A percentile compares a stretch with the other conserved stretches of the same genome.
Evolutionary conservation across 495 filamentous ascomycete genomes (phyloP).

Genomic region (Pseudomonodictys pantanalensis): DNA sequence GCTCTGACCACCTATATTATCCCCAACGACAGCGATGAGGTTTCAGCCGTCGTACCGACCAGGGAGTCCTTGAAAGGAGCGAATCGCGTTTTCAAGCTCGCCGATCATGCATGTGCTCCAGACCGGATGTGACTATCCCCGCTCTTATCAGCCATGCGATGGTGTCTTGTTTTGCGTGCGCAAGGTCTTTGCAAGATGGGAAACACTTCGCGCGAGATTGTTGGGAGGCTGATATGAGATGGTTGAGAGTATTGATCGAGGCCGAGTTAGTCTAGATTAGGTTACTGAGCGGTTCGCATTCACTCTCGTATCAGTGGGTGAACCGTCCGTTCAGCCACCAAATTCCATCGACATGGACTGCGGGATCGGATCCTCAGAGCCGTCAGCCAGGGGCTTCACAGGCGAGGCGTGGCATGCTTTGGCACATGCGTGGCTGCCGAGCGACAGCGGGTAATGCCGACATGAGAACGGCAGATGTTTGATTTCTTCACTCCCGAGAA

Average conservation of each 20-base stretch:
- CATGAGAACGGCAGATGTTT: too few species aligned
- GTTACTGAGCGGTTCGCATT: background rate
- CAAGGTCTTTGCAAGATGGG: background rate
- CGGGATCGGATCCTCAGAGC: too few species aligned
- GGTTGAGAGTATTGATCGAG: background rate
- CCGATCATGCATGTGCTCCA: constrained; percentile 9
- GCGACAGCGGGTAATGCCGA: too few species aligned
- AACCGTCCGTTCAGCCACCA: constrained; percentile 8
- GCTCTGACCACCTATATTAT: background rate
- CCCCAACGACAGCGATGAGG: background rate
- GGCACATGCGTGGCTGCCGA: too few species aligned
- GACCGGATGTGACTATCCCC: background rate
- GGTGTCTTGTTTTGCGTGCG: too few species aligned
- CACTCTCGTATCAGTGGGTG: background rate
- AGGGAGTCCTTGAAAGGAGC: background rate
- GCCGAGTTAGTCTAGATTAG: background rate
- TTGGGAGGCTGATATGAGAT: background rate
- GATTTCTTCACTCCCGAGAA: too few species aligned
- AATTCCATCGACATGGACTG: too few species aligned
- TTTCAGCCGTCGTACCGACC: constrained; percentile 25
- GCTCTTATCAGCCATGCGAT: background rate
- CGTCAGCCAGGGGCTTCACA: too few species aligned
- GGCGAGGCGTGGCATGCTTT: too few species aligned
- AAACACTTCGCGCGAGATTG: background rate
- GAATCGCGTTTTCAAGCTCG: constrained; percentile 13